These are phyloP conservation scores for Cutaneotrichosporon curvatum DNA, from an alignment of 1,284 basidiomycete species.

Conservation along the genomic window DNA sequence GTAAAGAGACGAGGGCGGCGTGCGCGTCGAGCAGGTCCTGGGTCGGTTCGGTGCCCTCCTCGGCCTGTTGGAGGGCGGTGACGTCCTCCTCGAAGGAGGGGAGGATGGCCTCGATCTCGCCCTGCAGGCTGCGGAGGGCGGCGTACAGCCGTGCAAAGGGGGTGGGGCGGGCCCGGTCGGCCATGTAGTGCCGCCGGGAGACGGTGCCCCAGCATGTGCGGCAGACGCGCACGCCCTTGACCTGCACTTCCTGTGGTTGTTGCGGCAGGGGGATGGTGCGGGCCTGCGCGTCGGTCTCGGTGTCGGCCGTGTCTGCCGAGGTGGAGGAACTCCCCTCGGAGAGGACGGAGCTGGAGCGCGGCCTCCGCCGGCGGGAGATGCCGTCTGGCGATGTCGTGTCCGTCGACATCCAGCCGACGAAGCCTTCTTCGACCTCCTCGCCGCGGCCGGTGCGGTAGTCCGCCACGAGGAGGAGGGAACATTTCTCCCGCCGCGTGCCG, in stretches of 20 bases:
- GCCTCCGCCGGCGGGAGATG: not conserved
- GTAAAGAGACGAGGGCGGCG: slow-evolving; percentile 72
- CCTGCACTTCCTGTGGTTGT: slow-evolving; percentile 59
- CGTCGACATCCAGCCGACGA: slow-evolving; percentile 58
- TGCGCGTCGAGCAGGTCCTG: slow-evolving; percentile 60
- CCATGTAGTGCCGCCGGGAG: slow-evolving; percentile 75
- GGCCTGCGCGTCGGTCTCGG: slow-evolving; percentile 12
- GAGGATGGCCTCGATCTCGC: slow-evolving; percentile 62
- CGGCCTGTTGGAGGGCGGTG: slow-evolving; percentile 49
- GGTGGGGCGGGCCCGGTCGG: slow-evolving; percentile 59
- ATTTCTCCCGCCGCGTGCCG: slow-evolving; percentile 57
- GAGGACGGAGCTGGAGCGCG: not conserved
- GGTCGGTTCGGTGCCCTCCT: slow-evolving; percentile 1
- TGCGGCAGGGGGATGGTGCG: slow-evolving; percentile 27
- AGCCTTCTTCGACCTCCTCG: slow-evolving; percentile 75
- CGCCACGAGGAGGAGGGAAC: slow-evolving; percentile 71
- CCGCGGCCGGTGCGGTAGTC: slow-evolving; percentile 66
- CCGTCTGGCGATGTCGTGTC: not conserved
- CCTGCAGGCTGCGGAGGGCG: slow-evolving; percentile 67
- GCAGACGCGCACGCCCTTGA: slow-evolving; percentile 79
- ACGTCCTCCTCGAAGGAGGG: slow-evolving; percentile 66
- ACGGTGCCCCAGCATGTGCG: slow-evolving; percentile 69
- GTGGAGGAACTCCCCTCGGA: not conserved
- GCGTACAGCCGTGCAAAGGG: slow-evolving; percentile 63
- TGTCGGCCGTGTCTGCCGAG: not conserved